Evolutionary conservation across 192 early-diverging fungal species (phyloP), one percentile per base, ranked within the genome.

Genomic region (Dissophora globulifera): DNA sequence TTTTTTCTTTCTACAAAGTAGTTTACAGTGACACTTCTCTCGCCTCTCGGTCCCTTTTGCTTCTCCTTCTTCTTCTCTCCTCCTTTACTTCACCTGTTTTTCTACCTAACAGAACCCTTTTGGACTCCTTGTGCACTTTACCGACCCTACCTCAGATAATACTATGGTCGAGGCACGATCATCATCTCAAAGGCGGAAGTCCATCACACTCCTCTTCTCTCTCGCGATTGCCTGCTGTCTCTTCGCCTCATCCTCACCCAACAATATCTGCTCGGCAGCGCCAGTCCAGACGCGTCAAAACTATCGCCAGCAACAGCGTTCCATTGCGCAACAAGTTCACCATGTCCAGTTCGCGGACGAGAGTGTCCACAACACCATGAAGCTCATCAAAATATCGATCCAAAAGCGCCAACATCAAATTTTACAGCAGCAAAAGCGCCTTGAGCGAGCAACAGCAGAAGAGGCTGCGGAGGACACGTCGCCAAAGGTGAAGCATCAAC

Each of bases 281-380:
- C 55, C 53, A 19, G 31, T 51, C 11, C 33, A 15, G 20, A 67
- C 48, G 33, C 6, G 12, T 17, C n/a, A n/a, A n/a, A 9, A 10
- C 26, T 16, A 19, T 12, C 55, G 25, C 6, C 65, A 58, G 32
- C 58, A 49, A 33, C 60, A 51, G 17, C n/a, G 54, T 31, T 58
- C 65, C 1, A 55, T 67, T 20, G 54, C 57, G 2, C 50, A 68
- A 23, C 66, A 68, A 46, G 66, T 68, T 4, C 66, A 68, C 35
- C 66, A 68, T 51, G 66, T 68, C 16, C 66, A 68, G 10, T n/a
- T 68, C 20, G 66, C 38, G 22, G 66, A 68, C 20, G 66, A 68
- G 31, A 59, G 56, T 35, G 57, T 59, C 4, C 66, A 68, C 30
- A 68, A 68, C 35, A 45, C 49, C 0, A 3, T 59, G 16, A 17